Evolutionary conservation across 306 rosid species (phyloP).

Genomic region (Vigna angularis): DNA sequence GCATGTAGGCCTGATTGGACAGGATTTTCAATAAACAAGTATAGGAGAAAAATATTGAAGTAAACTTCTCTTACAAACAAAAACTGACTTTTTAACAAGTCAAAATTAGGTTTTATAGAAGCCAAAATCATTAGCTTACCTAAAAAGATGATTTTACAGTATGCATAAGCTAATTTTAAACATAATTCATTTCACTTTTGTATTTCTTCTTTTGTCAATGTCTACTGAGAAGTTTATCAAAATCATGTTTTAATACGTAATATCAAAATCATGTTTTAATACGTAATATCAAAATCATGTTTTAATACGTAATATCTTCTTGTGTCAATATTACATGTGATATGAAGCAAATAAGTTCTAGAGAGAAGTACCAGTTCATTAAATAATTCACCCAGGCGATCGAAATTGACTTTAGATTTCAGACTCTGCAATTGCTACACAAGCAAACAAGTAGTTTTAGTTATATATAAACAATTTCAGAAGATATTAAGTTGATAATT

Average conservation of each 20-base stretch:
- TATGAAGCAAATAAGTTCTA: constrained; percentile 36
- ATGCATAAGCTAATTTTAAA: not conserved
- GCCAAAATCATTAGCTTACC: too few relatives aligned
- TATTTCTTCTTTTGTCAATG: not conserved
- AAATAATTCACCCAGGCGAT: constrained; percentile 59
- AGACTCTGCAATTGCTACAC: constrained; percentile 63
- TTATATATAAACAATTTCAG: constrained; percentile 22
- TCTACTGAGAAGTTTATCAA: not conserved
- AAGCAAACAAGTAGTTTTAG: constrained; percentile 34
- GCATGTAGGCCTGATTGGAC: not conserved
- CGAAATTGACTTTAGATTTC: constrained; percentile 70
- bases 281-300: not conserved
- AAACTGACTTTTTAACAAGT: not conserved
- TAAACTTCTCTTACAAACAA: not conserved
- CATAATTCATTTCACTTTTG: not conserved
- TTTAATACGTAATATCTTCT: not conserved
- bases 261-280: not conserved
- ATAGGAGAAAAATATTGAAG: not conserved
- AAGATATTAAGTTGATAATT: constrained; percentile 1
- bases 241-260: not conserved
- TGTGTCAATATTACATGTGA: not conserved
- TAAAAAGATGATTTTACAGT: not conserved
- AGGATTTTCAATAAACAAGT: not conserved
- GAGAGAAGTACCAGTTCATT: constrained; percentile 53
- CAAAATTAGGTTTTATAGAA: not conserved